Evolutionary conservation across 257 asterid species (phyloP), one percentile per base, ranked within the genome.

Genomic region (Mitragyna speciosa): DNA sequence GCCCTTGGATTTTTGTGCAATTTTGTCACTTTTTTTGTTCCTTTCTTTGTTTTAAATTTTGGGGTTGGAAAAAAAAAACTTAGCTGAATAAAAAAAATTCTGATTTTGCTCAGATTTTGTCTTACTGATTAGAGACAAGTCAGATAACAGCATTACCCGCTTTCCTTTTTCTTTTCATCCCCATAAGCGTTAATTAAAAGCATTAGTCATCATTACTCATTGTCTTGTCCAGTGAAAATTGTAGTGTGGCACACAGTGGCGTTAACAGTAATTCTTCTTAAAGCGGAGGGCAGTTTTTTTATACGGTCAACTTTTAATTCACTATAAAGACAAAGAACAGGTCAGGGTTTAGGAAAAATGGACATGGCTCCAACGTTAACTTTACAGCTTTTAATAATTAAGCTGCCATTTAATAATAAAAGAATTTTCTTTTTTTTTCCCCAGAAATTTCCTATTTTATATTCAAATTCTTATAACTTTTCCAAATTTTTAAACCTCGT

Each of bases 241-340:
- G 41, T 76, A 36, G 43, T 22, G 4, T 15, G 16, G 28, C 15
- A 24, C 5, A 85, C 76, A 78, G 79, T 87, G 92, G 90, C 87
- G 86, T 36, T 7, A 73, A 33, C 76, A 66, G 94, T 87, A 88
- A 86, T 86, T 86, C n/a, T 78, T 58, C 20, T 75, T 45, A 48
- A 84, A 83, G 68, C 64, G 70, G 84, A 88, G 89, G 85, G 78
- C 56, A 69, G 80, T 51, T 41, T 47, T 73, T 76, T 72, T 51
- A 63, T 80, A 72, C 78, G 80, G 88, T 89, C 91, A 88, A 88
- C 85, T 82, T 82, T 87, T 81, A 79, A 85, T 87, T 91, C 80
- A 89, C 96, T 87, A 88, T 85, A 91, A 85, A 84, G 92, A 90
- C 90, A 92, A 83, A 86, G 89, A 89, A 87, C 87, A 81, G 92